Evolutionary conservation across 768 basidiomycete species (phyloP).

Genomic region (Dioszegia hungarica): DNA sequence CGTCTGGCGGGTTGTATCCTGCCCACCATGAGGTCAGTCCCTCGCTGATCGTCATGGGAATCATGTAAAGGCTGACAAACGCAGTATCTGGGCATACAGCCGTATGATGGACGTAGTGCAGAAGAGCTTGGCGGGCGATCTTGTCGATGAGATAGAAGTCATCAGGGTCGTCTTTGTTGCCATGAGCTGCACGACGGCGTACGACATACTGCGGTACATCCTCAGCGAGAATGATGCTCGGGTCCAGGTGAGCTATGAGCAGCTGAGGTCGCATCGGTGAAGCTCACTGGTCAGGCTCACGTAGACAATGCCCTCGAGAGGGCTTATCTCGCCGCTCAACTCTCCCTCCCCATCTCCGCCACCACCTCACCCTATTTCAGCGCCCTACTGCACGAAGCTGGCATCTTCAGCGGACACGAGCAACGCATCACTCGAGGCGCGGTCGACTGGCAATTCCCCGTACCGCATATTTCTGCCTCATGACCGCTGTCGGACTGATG

Average conservation of each 20-base stretch:
- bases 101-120: slow-evolving; percentile 31
- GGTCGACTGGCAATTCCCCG: too few relatives aligned
- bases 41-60: too few relatives aligned
- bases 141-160: slow-evolving; percentile 11
- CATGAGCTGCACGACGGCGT: neutral
- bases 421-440: too few relatives aligned
- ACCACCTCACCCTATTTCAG: slow-evolving; percentile 15
- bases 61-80: neutral
- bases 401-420: slow-evolving; percentile 28
- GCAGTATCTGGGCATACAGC: slow-evolving; percentile 19
- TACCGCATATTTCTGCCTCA: slow-evolving; percentile 1
- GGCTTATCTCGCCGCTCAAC: slow-evolving; percentile 20
- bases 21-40: slow-evolving; percentile 16
- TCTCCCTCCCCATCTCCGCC: slow-evolving; percentile 33
- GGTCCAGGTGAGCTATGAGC: slow-evolving; percentile 7
- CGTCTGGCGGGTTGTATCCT: slow-evolving; percentile 18
- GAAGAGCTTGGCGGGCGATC: slow-evolving; percentile 9
- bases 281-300: slow-evolving; percentile 1
- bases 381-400: slow-evolving; percentile 28
- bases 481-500: slow-evolving; percentile 1
- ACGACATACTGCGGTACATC: slow-evolving; percentile 13
- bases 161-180: slow-evolving; percentile 6
- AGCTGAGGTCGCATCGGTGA: neutral
- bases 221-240: slow-evolving; percentile 6
- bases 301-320: slow-evolving; percentile 22